A percentile compares a stretch with the other conserved stretches of the same genome.
Conservation (phyloP, 2,329 filamentous ascomycete species). For the Botrytis elliptica region DNA sequence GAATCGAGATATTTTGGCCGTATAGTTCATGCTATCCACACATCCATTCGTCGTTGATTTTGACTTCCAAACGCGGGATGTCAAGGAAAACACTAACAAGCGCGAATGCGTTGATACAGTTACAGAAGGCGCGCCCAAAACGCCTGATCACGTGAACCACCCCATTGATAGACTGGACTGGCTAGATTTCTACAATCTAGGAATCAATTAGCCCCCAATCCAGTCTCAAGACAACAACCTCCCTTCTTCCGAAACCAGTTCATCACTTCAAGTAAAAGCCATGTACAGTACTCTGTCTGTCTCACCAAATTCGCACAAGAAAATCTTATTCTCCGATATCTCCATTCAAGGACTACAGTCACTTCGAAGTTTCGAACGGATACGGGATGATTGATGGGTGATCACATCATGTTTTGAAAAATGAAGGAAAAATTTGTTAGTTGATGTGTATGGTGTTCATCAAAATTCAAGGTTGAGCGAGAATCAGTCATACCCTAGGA, state of each 20-base stretch:
- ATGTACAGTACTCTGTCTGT: not conserved
- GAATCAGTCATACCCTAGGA: conserved; percentile 15
- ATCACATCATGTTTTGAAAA: conserved; percentile 16
- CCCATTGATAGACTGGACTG: not conserved
- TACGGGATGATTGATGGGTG: conserved; percentile 17
- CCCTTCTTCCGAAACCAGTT: not conserved
- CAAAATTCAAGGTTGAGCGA: conserved; percentile 17
- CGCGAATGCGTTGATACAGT: conserved; percentile 17
- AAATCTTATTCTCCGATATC: conserved; percentile 12
- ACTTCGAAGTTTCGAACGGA: conserved; percentile 17
- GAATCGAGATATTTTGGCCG: not conserved
- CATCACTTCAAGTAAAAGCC: not conserved
- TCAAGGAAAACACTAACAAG: not conserved
- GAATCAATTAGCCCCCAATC: not conserved
- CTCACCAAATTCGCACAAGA: conserved; percentile 3
- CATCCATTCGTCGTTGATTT: not conserved
- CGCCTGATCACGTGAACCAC: conserved; percentile 18
- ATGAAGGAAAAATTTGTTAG: not conserved
- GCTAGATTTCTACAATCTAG: not conserved
- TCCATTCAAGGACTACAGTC: conserved; percentile 11
- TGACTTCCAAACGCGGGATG: not conserved
- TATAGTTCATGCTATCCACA: not conserved
- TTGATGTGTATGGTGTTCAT: conserved; percentile 7
- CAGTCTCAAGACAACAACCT: not conserved
- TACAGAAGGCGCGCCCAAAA: conserved; percentile 17